Conservation (phyloP, 2,329 filamentous ascomycete species). For the Sporothrix variecibatus region DNA sequence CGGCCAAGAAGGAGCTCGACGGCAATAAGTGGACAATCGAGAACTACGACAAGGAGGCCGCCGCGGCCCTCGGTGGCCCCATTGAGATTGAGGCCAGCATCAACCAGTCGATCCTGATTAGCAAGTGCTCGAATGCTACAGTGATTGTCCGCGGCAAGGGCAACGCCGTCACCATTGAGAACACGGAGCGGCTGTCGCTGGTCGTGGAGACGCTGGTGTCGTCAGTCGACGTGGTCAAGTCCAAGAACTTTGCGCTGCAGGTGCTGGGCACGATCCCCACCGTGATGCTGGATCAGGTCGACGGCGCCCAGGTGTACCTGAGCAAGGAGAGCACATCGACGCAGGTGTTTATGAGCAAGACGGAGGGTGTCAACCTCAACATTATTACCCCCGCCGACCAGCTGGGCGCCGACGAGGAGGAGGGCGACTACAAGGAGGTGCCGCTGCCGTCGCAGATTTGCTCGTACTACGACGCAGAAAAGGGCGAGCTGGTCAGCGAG, state of each 20-base stretch:
- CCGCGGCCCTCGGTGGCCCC: slow-evolving; percentile 46
- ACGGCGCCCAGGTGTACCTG: slow-evolving; percentile 85
- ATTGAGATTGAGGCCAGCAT: slow-evolving; percentile 81
- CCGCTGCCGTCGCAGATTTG: slow-evolving; percentile 89
- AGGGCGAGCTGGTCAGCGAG: slow-evolving; percentile 81
- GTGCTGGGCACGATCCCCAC: slow-evolving; percentile 85
- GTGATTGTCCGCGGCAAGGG: slow-evolving; percentile 90
- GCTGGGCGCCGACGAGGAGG: slow-evolving; percentile 77
- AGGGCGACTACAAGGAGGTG: slow-evolving; percentile 84
- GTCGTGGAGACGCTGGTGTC: slow-evolving; percentile 88
- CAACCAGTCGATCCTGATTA: slow-evolving; percentile 88
- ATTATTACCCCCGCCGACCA: slow-evolving; percentile 66
- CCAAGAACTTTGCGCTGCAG: slow-evolving; percentile 90
- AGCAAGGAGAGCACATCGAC: slow-evolving; percentile 75
- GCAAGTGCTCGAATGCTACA: slow-evolving; percentile 86
- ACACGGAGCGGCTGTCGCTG: slow-evolving; percentile 79
- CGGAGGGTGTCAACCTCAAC: slow-evolving; percentile 82
- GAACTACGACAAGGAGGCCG: slow-evolving; percentile 78
- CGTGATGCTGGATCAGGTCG: slow-evolving; percentile 88
- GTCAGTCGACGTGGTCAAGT: slow-evolving; percentile 93
- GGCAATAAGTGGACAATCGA: slow-evolving; percentile 96
- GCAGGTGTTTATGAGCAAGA: slow-evolving; percentile 89
- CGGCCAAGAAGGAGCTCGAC: slow-evolving; percentile 74
- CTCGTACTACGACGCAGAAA: slow-evolving; percentile 66
- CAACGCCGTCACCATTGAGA: slow-evolving; percentile 95